A percentile compares a stretch with the other conserved stretches of the same genome.
These are phyloP conservation scores for Pezicula neosporulosa DNA, from an alignment of 2,329 filamentous ascomycete species.

Conservation along the genomic window DNA sequence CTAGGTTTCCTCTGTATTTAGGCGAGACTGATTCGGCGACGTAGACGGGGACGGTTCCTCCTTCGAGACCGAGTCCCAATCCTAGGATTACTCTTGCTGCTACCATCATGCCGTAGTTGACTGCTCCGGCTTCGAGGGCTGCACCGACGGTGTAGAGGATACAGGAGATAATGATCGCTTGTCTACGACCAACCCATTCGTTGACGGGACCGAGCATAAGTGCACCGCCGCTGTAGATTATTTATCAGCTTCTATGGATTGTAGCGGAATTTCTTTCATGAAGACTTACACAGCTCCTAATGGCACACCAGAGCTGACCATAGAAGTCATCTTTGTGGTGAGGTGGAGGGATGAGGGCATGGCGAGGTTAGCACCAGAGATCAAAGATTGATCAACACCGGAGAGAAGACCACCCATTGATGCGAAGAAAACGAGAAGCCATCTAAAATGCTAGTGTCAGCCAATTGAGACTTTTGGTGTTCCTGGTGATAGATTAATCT, in stretches of 20 bases:
- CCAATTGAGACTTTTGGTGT: slow-evolving; percentile 21
- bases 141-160: slow-evolving; percentile 69
- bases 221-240: slow-evolving; percentile 48
- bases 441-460: slow-evolving; percentile 3
- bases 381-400: slow-evolving; percentile 70
- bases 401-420: slow-evolving; percentile 72
- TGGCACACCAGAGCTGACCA: slow-evolving; percentile 70
- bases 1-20: slow-evolving; percentile 65
- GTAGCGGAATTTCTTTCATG: neutral
- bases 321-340: slow-evolving; percentile 52
- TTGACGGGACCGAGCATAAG: slow-evolving; percentile 64
- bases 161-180: slow-evolving; percentile 67
- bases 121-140: slow-evolving; percentile 63
- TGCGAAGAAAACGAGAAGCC: slow-evolving; percentile 49
- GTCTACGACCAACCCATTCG: slow-evolving; percentile 63
- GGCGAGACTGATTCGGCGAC: slow-evolving; percentile 70
- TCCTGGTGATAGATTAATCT: slow-evolving; percentile 68
- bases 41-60: slow-evolving; percentile 72
- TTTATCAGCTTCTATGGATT: neutral
- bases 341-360: slow-evolving; percentile 57
- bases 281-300: slow-evolving; percentile 55
- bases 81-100: slow-evolving; percentile 66
- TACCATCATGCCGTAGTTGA: slow-evolving; percentile 70
- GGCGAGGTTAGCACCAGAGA: slow-evolving; percentile 67
- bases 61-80: slow-evolving; percentile 68